A percentile compares a stretch with the other conserved stretches of the same genome.
These are phyloP conservation scores for Coleophoma cylindrospora DNA, from an alignment of 2,329 filamentous ascomycete genomes.

Conservation along the genomic window DNA sequence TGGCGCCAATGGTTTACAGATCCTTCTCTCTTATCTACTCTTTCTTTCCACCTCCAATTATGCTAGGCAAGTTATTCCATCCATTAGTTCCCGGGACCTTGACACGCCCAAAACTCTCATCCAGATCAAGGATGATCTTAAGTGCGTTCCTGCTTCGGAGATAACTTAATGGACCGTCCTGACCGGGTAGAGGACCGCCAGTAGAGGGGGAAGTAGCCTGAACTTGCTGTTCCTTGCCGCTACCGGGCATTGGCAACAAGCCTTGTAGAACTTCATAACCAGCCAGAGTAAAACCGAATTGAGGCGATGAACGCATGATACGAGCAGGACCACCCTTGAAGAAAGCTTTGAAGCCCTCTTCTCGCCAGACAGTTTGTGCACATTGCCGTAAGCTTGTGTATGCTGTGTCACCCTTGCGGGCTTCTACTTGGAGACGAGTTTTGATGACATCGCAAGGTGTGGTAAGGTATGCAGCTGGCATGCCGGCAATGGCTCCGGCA, in stretches of 20 bases:
- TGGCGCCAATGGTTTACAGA: too few relatives aligned
- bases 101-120: constrained; percentile 76
- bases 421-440: constrained; percentile 94
- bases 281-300: constrained; percentile 96
- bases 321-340: constrained; percentile 98
- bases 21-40: not conserved
- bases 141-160: constrained; percentile 80
- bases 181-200: constrained; percentile 35
- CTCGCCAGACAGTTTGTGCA: constrained; percentile 75
- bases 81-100: constrained; percentile 13
- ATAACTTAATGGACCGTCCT: constrained; percentile 43
- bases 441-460: constrained; percentile 99
- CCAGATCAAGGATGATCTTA: constrained; percentile 91
- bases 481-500: constrained; percentile 89
- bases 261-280: constrained; percentile 90
- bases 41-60: constrained; percentile 5
- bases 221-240: constrained; percentile 40
- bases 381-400: constrained; percentile 88
- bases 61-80: constrained; percentile 6
- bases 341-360: constrained; percentile 94
- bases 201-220: constrained; percentile 56
- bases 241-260: constrained; percentile 72
- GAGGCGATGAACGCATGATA: constrained; percentile 90
- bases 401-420: constrained; percentile 84
- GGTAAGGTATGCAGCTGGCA: constrained; percentile 90